phyloP scores from a whole-genome alignment of 768 basidiomycete genomes.

The Lentinus tigrinus region DNA sequence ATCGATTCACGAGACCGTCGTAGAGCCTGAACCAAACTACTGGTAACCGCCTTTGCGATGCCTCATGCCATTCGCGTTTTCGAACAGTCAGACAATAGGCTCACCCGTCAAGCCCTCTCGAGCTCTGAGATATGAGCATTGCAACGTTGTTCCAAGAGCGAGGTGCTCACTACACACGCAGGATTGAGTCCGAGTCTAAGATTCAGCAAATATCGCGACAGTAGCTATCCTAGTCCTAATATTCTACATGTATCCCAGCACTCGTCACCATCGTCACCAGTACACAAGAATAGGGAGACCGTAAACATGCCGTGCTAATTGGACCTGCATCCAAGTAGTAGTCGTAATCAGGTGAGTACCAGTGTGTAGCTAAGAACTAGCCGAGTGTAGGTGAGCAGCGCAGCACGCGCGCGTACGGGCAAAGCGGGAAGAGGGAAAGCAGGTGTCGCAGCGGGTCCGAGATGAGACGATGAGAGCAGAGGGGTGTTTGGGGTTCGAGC shows the following conservation, averaged over 20 bases:
- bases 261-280: conserved; percentile 16
- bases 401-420: conserved; percentile 9
- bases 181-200: neutral
- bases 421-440: conserved; percentile 22
- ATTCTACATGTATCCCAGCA: conserved; percentile 17
- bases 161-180: neutral
- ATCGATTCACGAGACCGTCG: no score
- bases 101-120: no score
- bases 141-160: no score
- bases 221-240: conserved; percentile 8
- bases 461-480: conserved; percentile 28
- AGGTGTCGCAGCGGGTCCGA: conserved; percentile 22
- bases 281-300: conserved; percentile 16
- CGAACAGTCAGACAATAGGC: no score
- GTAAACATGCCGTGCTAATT: conserved; percentile 20
- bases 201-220: conserved; percentile 4
- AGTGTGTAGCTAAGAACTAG: conserved; percentile 17
- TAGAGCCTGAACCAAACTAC: no score
- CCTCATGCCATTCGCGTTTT: no score
- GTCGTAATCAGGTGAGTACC: conserved; percentile 18
- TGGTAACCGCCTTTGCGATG: no score
- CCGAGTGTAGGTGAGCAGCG: conserved; percentile 7
- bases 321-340: conserved; percentile 22
- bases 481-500: conserved; percentile 17
- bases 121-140: no score